These are phyloP conservation scores for Anisodus tanguticus DNA, from an alignment of 257 asterid genomes.

Conservation along the genomic window DNA sequence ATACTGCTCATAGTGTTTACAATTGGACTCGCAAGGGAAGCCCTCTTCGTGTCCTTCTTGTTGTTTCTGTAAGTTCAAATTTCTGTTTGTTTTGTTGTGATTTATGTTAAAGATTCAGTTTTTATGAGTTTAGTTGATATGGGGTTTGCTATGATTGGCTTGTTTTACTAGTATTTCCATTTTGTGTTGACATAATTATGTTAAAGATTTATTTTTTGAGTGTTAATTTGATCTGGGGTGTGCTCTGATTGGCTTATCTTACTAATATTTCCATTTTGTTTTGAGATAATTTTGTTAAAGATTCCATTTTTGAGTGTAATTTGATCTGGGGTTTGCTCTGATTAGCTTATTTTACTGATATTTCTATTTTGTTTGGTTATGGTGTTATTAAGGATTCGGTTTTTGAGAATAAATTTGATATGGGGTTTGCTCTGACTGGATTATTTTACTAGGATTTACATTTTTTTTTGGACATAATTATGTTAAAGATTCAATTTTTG, in stretches of 20 bases:
- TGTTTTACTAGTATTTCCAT: not conserved
- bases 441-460: no score
- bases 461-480: no score
- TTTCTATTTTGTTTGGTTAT: not conserved
- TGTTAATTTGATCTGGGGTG: no score
- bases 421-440: not conserved
- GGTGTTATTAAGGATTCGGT: not conserved
- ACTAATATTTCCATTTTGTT: no score
- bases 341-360: no score
- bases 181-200: no score
- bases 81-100: not conserved
- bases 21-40: constrained; percentile 78
- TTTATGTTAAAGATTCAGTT: not conserved
- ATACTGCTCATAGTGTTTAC: constrained; percentile 54
- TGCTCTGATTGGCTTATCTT: no score
- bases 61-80: constrained; percentile 63
- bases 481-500: no score
- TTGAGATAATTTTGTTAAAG: no score
- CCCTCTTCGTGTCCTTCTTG: constrained; percentile 71
- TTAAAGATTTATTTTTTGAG: no score
- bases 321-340: no score
- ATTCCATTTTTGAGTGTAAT: no score
- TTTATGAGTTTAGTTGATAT: not conserved
- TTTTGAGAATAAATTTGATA: not conserved
- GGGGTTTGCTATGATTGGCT: constrained; percentile 13